Evolutionary conservation across 1,139 yeast genomes (phyloP).

Genomic region (Debaryomycetaceae sp.): DNA sequence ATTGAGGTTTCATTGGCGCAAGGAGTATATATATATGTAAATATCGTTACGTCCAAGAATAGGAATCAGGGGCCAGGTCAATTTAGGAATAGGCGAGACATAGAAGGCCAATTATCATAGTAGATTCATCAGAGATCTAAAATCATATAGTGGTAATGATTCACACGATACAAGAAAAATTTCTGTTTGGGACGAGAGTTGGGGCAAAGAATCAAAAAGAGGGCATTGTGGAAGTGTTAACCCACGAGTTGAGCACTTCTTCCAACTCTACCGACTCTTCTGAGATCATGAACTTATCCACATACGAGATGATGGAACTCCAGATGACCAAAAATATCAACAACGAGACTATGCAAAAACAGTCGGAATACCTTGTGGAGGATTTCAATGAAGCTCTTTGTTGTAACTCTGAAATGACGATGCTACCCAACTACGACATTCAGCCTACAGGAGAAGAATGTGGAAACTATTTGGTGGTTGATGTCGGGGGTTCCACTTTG

Average conservation of each 20-base stretch:
- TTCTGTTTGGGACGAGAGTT: neutral
- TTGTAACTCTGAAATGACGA: conserved; percentile 30
- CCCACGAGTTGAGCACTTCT: neutral
- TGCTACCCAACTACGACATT: conserved; percentile 46
- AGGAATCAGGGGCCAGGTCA: neutral
- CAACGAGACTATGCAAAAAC: conserved; percentile 8
- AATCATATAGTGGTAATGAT: neutral
- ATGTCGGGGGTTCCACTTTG: conserved; percentile 55
- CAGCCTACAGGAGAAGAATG: conserved; percentile 40
- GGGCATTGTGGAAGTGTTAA: neutral
- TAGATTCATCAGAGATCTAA: neutral
- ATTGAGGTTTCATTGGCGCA: neutral
- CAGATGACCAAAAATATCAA: conserved; percentile 3
- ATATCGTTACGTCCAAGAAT: neutral
- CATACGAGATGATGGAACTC: neutral
- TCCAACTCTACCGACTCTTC: neutral
- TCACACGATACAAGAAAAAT: neutral
- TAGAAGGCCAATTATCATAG: no score
- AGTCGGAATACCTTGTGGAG: conserved; percentile 14
- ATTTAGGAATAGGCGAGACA: no score
- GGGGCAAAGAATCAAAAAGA: neutral
- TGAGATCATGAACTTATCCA: neutral
- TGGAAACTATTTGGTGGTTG: conserved; percentile 47
- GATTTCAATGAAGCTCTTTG: conserved; percentile 30
- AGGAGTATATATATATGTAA: neutral